phyloP scores from a whole-genome alignment of 2,329 filamentous ascomycete genomes.

The Chrysoporthe deuterocubensis region DNA sequence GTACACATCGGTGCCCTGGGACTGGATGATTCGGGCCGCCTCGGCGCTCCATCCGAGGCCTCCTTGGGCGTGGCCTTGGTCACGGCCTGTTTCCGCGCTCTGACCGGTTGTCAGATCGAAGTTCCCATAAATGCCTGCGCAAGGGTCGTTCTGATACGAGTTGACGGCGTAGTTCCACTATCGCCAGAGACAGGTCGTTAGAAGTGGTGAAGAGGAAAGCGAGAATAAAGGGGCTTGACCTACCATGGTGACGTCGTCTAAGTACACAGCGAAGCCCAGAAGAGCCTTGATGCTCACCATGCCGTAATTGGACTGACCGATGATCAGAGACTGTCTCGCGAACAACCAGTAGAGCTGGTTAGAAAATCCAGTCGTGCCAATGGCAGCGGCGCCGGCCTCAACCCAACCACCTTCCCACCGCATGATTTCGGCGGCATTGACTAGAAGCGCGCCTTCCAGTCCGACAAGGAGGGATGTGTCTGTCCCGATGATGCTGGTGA shows the following conservation, averaged over 20 bases:
- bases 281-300: constrained; percentile 45
- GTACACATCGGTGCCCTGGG: constrained; percentile 43
- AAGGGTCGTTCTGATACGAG: constrained; percentile 42
- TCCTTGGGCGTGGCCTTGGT: constrained; percentile 40
- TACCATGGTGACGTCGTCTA: constrained; percentile 44
- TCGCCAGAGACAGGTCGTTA: neutral
- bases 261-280: constrained; percentile 44
- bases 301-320: constrained; percentile 49
- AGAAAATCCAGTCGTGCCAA: constrained; percentile 43
- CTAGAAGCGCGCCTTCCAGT: constrained; percentile 45
- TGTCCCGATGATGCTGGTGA: constrained; percentile 40
- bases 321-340: constrained; percentile 41
- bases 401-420: constrained; percentile 47
- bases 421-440: constrained; percentile 50
- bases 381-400: constrained; percentile 39
- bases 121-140: constrained; percentile 40
- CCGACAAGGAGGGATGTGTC: constrained; percentile 43
- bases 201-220: neutral
- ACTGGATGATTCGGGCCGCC: constrained; percentile 40
- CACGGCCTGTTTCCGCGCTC: constrained; percentile 42
- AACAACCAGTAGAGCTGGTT: constrained; percentile 48
- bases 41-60: constrained; percentile 42
- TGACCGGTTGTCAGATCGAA: constrained; percentile 42
- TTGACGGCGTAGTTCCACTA: constrained; percentile 46
- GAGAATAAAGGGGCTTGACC: neutral